A percentile compares a stretch with the other conserved stretches of the same genome.
Conservation (phyloP, 768 basidiomycete genomes). For the Collybiopsis confluens region DNA sequence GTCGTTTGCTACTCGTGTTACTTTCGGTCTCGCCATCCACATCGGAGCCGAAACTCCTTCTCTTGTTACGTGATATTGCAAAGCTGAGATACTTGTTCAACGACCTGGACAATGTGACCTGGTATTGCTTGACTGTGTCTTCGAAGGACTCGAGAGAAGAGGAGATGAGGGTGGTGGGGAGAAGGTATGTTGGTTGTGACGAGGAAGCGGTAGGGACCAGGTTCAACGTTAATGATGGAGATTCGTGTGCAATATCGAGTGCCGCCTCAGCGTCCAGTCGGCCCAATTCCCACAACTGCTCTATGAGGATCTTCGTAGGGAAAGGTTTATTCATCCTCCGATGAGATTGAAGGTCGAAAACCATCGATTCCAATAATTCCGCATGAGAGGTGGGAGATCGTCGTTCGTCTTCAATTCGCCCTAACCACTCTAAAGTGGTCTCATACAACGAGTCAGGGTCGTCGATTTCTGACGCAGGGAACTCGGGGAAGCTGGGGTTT, state of each 20-base stretch:
- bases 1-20: neutral
- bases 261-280: constrained; percentile 24
- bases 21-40: constrained; percentile 5
- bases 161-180: neutral
- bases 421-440: constrained; percentile 35
- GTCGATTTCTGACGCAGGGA: constrained; percentile 32
- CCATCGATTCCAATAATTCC: constrained; percentile 18
- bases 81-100: neutral
- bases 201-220: constrained; percentile 25
- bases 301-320: constrained; percentile 44
- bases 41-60: constrained; percentile 22
- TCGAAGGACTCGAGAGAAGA: neutral
- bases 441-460: constrained; percentile 31
- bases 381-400: constrained; percentile 21
- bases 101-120: neutral
- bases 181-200: constrained; percentile 24
- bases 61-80: neutral
- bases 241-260: constrained; percentile 11
- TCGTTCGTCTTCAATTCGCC: constrained; percentile 8
- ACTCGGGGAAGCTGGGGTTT: constrained; percentile 9
- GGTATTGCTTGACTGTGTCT: neutral
- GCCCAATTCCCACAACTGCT: constrained; percentile 42
- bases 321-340: constrained; percentile 44
- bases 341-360: constrained; percentile 39
- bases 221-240: constrained; percentile 10